Conservation (phyloP, 495 filamentous ascomycete species). For the Cetradonia linearis region DNA sequence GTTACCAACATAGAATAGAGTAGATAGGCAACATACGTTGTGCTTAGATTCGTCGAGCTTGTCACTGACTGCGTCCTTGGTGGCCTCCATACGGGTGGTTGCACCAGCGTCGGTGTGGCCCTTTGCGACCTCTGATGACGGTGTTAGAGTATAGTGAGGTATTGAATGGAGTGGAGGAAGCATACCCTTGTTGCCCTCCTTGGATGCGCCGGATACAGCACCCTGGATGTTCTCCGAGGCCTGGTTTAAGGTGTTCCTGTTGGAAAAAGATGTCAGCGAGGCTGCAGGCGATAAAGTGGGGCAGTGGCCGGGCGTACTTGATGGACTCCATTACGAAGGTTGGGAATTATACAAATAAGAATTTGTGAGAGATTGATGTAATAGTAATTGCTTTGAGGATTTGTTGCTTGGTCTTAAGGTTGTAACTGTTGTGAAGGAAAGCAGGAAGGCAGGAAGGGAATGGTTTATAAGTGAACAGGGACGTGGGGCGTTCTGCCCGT, state of each 20-base stretch:
- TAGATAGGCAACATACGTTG: slow-evolving; percentile 20
- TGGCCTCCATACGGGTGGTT: slow-evolving; percentile 42
- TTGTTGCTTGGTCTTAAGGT: neutral
- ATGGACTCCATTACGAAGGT: slow-evolving; percentile 23
- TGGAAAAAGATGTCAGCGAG: neutral
- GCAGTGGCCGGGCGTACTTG: slow-evolving; percentile 17
- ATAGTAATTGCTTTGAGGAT: neutral
- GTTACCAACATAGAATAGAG: neutral
- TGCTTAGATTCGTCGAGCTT: slow-evolving; percentile 48
- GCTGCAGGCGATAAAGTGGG: neutral
- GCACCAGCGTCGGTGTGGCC: slow-evolving; percentile 38
- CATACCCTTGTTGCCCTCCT: slow-evolving; percentile 52
- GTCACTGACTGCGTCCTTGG: slow-evolving; percentile 46
- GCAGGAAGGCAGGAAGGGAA: neutral
- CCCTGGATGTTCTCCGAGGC: slow-evolving; percentile 50
- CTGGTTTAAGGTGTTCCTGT: slow-evolving; percentile 51
- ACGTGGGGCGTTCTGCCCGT: neutral
- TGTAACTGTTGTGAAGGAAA: neutral
- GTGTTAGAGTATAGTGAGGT: slow-evolving; percentile 9
- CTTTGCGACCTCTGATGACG: slow-evolving; percentile 41
- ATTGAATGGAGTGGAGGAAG: neutral
- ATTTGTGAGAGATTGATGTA: slow-evolving; percentile 17
- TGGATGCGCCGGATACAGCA: slow-evolving; percentile 37
- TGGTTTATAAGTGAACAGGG: neutral
- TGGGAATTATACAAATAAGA: slow-evolving; percentile 20